Conservation (phyloP, 805 yeast species). For the Candida vartiovaarae region DNA sequence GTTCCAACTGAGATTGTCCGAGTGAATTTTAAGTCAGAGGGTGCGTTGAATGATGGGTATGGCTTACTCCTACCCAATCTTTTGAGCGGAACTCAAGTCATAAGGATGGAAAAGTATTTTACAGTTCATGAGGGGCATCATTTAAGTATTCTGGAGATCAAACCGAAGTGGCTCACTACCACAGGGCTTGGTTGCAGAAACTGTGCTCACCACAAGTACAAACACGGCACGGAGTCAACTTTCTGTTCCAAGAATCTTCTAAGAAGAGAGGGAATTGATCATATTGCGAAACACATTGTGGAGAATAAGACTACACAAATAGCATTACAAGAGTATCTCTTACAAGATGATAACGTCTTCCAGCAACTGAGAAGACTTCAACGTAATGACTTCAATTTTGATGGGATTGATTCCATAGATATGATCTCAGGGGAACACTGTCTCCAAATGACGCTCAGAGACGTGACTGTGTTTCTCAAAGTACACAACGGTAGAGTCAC, state of each 20-base stretch:
- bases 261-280: background rate
- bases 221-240: conserved; percentile 25
- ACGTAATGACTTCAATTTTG: conserved; percentile 1
- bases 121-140: conserved; percentile 22
- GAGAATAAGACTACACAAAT: background rate
- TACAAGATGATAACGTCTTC: conserved; percentile 16
- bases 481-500: conserved; percentile 9
- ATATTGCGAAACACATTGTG: background rate
- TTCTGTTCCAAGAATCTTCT: conserved; percentile 43
- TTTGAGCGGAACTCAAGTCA: conserved; percentile 26
- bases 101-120: conserved; percentile 30
- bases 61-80: conserved; percentile 39
- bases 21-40: conserved; percentile 7
- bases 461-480: conserved; percentile 28
- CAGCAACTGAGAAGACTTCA: conserved; percentile 20
- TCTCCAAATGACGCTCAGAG: conserved; percentile 31
- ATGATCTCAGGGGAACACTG: conserved; percentile 19
- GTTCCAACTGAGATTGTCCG: conserved; percentile 15
- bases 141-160: conserved; percentile 36
- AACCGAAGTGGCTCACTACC: conserved; percentile 54
- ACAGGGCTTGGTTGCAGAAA: conserved; percentile 40
- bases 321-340: conserved; percentile 19
- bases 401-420: background rate
- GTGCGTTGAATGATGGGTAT: conserved; percentile 29
- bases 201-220: conserved; percentile 41